Base-by-base conservation (phyloP, 352 stramenopile genomes). In the Globisporangium camurandrum region DNA sequence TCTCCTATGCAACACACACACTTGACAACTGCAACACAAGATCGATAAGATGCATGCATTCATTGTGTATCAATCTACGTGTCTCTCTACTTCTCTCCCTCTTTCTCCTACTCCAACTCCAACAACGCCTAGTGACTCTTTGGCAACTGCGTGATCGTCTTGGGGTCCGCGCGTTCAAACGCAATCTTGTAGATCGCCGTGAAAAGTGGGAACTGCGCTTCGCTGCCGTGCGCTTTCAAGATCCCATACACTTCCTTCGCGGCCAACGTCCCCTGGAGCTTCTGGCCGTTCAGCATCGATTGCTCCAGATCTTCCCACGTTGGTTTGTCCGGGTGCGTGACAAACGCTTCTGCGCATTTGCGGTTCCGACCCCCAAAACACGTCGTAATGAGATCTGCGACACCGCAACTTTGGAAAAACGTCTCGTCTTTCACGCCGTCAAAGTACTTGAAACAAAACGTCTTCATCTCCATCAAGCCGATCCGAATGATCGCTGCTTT, bases 321-420 rank as follows among this genome's bases (percentile, higher is more conserved):
- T 37, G 72, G n/a, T n/a, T n/a, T n/a, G n/a, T n/a, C 78, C 54
- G 80, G 66, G 41, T 70, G 63, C 30, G 74, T 86, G 34, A 96
- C 87, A 57, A 98, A 98, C 22, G 85, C 87, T 66, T 98, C 92
- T 7, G 92, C 93, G 66, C 94, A 98, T 58, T 96, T 97, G 51
- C 95, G 86, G 64, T 99, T 99, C 33, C 96, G 84, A 48, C 96
- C 95, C 42, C 96, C 95, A 62, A 98, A 98, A 70, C 96, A 98
- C 49, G 95, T 98, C 26, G 96, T 98, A 59, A 99, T 98, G 6
- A 99, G 73, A 61, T 99, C 96, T 7, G 95, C 96, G 33, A 98
- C 93, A 16, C 96, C 96, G 63, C 95, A 98, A 60, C 77, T 97
- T 74, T 98, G 84, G 52, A 97, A 95, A 65, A 98, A 98, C 38